Percentiles rank a stretch among this genome's conserved stretches.
These are phyloP conservation scores for Termitomyces sp. DNA, from an alignment of 768 basidiomycete genomes.

Conservation along the genomic window DNA sequence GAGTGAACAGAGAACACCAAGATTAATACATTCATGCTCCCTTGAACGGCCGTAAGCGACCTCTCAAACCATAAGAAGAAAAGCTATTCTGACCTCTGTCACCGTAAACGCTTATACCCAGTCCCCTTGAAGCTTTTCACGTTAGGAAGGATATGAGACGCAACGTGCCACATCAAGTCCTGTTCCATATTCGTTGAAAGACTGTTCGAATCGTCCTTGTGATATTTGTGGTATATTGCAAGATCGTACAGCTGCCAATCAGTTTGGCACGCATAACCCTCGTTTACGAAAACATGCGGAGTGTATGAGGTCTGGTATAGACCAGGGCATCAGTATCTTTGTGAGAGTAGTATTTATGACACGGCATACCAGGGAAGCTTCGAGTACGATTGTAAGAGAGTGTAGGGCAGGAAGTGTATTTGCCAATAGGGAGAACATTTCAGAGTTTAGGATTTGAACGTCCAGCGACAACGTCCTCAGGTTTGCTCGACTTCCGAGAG, in stretches of 20 bases:
- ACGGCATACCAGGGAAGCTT: slow-evolving; percentile 5
- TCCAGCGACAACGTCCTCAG: slow-evolving; percentile 25
- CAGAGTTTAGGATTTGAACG: slow-evolving; percentile 17
- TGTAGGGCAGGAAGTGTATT: slow-evolving; percentile 21
- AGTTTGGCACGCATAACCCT: not conserved
- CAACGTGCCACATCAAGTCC: slow-evolving; percentile 4
- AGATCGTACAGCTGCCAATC: slow-evolving; percentile 19
- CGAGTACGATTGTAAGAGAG: slow-evolving; percentile 23
- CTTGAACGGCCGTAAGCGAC: not conserved
- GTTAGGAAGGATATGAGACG: slow-evolving; percentile 6
- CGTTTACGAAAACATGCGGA: not conserved
- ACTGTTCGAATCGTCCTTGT: slow-evolving; percentile 2
- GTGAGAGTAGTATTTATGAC: not conserved
- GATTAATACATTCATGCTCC: not conserved
- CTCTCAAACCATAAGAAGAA: not conserved
- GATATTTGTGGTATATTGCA: slow-evolving; percentile 9
- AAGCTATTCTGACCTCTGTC: not conserved
- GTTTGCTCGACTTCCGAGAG: slow-evolving; percentile 23
- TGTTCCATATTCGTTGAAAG: not conserved
- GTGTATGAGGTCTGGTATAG: not conserved
- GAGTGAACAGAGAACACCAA: not conserved
- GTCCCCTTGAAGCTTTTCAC: slow-evolving; percentile 13
- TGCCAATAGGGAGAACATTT: slow-evolving; percentile 21
- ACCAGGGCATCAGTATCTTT: not conserved
- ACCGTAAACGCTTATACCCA: not conserved